Conservation (phyloP, 140 eudicot species). For the Oenanthe javanica region DNA sequence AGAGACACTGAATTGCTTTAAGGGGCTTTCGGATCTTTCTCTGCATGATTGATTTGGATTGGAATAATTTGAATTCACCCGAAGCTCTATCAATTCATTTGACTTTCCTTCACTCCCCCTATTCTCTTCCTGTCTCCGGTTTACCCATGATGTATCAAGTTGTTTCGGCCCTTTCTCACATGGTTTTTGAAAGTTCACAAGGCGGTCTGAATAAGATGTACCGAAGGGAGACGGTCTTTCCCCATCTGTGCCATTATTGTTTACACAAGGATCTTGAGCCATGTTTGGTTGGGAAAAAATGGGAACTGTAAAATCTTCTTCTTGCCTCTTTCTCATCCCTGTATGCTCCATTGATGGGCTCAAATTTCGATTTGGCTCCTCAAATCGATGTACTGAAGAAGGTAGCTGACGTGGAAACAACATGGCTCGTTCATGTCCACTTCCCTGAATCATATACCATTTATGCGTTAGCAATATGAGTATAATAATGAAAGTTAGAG, state of each 20-base stretch:
- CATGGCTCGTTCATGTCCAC: constrained; percentile 37
- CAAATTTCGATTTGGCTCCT: constrained; percentile 26
- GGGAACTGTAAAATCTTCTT: constrained; percentile 77
- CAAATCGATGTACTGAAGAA: constrained; percentile 37
- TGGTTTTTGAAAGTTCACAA: constrained; percentile 22
- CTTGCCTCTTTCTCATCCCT: constrained; percentile 43
- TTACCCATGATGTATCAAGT: constrained; percentile 6
- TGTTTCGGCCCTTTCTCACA: constrained; percentile 24
- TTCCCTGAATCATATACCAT: constrained; percentile 39
- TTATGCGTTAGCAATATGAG: background rate
- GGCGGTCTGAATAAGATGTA: constrained; percentile 22
- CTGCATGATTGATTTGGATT: constrained; percentile 26
- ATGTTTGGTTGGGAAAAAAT: constrained; percentile 48
- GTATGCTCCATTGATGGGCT: constrained; percentile 29
- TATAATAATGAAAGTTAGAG: background rate
- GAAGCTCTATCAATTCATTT: constrained; percentile 15
- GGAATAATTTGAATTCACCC: constrained; percentile 19
- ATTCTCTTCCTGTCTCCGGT: constrained; percentile 16
- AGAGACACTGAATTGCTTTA: constrained; percentile 35
- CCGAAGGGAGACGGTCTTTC: constrained; percentile 26
- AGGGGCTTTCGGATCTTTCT: constrained; percentile 24
- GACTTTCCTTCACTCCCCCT: constrained; percentile 21
- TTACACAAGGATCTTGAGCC: constrained; percentile 26
- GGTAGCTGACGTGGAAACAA: constrained; percentile 39
- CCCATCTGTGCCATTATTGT: constrained; percentile 22